Evolutionary conservation across 179 eudicot species (phyloP), one percentile per base, ranked within the genome.

Genomic region (Amaranthus tricolor): DNA sequence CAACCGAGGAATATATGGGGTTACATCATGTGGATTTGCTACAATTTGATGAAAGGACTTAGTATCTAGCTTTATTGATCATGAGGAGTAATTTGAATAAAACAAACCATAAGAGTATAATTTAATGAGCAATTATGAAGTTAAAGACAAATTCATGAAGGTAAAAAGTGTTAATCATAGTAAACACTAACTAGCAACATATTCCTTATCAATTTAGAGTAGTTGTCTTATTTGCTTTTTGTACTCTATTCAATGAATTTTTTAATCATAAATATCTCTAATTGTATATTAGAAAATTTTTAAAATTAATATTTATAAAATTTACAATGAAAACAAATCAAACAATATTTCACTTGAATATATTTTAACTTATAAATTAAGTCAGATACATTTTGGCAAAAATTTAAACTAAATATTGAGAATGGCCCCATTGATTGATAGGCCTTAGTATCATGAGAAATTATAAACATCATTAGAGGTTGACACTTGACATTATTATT

Each of bases 401-500:
- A 31, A 31, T 31, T 31, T 16, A 53, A 51, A 51, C 8, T 69
- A 15, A 12, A 70, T 12, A 53, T 16, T 70, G 62, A 55, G 14
- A 70, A 31, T 74, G 77, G 77, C 43, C 40, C 70, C 77, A 65
- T 0, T 6, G 70, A 51, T 19, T 6, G 12, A 59, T 66, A 0
- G 7, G 12, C 48, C 47, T 51, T 53, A 31, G 40, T 31, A 19
- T 4, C 11, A 68, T 50, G 16, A 12, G 44, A 70, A 70, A 70
- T 54, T 54, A 31, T 16, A 14, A 56, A 13, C 50, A 56, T 70
- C 9, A 76, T 62, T 53, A 66, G 66, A 68, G 56, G 76, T 64
- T 72, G 76, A 71, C 66, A 71, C 73, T 63, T 50, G 64, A 45
- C 40, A 71, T 77, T 73, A 77, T 77, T 67, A 77, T 71, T 71